Conservation (phyloP, 2,329 filamentous ascomycete genomes). For the Talaromyces verruculosus region DNA sequence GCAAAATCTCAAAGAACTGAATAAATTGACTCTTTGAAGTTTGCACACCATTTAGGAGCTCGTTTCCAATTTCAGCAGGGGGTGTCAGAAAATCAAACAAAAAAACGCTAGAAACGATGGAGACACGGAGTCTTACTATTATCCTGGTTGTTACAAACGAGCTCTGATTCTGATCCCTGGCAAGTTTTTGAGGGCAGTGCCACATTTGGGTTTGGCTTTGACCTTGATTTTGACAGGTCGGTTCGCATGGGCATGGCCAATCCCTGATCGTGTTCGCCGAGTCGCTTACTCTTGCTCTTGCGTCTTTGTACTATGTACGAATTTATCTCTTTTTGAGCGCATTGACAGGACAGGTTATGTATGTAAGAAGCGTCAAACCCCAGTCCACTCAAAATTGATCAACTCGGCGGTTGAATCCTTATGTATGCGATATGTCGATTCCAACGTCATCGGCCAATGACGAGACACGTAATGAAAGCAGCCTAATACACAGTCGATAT, state of each 20-base stretch:
- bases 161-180: background rate
- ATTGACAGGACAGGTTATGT: background rate
- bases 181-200: background rate
- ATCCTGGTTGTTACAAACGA: background rate
- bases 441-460: background rate
- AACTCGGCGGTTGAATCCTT: background rate
- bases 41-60: background rate
- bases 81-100: background rate
- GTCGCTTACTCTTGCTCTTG: background rate
- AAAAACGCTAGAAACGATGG: background rate
- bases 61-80: background rate
- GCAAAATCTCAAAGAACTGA: background rate
- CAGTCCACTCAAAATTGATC: background rate
- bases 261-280: background rate
- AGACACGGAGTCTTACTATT: no score
- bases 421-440: background rate
- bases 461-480: background rate
- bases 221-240: conserved; percentile 1
- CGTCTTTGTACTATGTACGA: background rate
- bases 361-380: background rate
- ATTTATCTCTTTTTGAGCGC: background rate
- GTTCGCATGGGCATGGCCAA: background rate
- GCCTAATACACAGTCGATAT: background rate
- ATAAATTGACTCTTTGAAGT: background rate
- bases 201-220: conserved; percentile 7